Conservation (phyloP, 2,329 filamentous ascomycete species). For the Cercospora citrullina region DNA sequence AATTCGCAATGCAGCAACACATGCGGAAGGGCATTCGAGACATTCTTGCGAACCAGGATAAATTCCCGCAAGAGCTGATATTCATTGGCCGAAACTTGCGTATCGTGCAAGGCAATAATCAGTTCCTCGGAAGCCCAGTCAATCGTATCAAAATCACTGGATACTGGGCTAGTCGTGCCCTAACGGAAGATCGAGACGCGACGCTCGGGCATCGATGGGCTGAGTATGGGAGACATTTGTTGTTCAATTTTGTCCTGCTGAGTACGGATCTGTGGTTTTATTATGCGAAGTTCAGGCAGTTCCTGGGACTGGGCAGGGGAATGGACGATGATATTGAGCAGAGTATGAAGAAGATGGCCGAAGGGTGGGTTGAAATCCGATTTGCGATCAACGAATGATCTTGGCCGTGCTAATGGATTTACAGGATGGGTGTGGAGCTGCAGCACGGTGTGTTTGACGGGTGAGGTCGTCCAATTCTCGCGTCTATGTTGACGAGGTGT, state of each 20-base stretch:
- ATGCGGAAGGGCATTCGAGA: conserved; percentile 72
- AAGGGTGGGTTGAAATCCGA: conserved; percentile 41
- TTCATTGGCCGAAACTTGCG: conserved; percentile 91
- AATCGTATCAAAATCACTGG: conserved; percentile 94
- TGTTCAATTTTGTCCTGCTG: conserved; percentile 79
- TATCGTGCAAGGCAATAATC: conserved; percentile 91
- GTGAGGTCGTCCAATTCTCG: conserved; percentile 40
- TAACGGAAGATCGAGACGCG: conserved; percentile 73
- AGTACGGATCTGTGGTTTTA: conserved; percentile 81
- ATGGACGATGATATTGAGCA: conserved; percentile 95
- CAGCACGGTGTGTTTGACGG: conserved; percentile 88
- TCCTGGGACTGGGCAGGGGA: conserved; percentile 71
- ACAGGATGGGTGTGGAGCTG: conserved; percentile 83
- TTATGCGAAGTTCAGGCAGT: conserved; percentile 74
- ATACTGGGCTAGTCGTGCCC: conserved; percentile 78
- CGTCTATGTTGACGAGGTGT: neutral
- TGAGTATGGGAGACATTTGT: conserved; percentile 72
- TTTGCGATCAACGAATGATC: neutral
- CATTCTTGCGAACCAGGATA: conserved; percentile 79
- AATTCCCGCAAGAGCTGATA: conserved; percentile 86
- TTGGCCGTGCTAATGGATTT: conserved; percentile 18
- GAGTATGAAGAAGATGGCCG: conserved; percentile 82
- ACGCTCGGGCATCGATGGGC: conserved; percentile 61
- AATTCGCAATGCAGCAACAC: conserved; percentile 79
- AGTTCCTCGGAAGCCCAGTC: conserved; percentile 83